Evolutionary conservation across 352 stramenopile species (phyloP), one percentile per base, ranked within the genome.

Genomic region (Pythium dissotocum): DNA sequence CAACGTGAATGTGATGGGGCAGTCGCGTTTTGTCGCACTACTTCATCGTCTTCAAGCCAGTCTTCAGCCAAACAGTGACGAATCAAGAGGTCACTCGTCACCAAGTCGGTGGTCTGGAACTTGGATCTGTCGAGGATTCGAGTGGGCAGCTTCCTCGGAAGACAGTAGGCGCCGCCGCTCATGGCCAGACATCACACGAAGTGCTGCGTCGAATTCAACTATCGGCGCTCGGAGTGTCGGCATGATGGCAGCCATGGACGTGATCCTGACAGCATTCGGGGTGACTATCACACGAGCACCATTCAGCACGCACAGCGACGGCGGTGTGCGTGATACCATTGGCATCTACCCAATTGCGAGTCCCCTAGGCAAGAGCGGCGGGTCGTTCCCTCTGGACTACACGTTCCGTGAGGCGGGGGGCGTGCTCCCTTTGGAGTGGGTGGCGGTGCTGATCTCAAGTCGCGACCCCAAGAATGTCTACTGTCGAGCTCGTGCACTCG

Each of bases 1-100:
- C n/a, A 70, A 70, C 56, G 54, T 58, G 9, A 32, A 38, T 4
- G 63, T 70, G 12, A 13, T 70, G 24, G 63, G 63, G 2, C 56
- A 61, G n/a, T 12, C 10, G 7, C 49, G 35, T 26, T 70, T 70
- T n/a, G 35, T 57, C 28, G 26, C 46, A 0, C 32, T 70, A 33
- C 46, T 70, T 21, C 35, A 42, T 9, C 63, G 59, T 18, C 46
- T 70, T 0, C 36, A 57, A 36, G 33, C 38, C 2, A 9, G 26
- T 18, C 18, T 38, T 2, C 4, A 28, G 3, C 13, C 21, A 28
- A 48, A 65, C 8, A n/a, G 48, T 10, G 40, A 38, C 21, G 21
- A 24, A 24, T 24, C 21, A 24, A 24, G 21, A 24, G 21, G 21
- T 24, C 21, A 0, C 21, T 24, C 21, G 21, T 24, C 21, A 12